phyloP scores from a whole-genome alignment of 129 eudicot genomes.

The Tanacetum coccineum region DNA sequence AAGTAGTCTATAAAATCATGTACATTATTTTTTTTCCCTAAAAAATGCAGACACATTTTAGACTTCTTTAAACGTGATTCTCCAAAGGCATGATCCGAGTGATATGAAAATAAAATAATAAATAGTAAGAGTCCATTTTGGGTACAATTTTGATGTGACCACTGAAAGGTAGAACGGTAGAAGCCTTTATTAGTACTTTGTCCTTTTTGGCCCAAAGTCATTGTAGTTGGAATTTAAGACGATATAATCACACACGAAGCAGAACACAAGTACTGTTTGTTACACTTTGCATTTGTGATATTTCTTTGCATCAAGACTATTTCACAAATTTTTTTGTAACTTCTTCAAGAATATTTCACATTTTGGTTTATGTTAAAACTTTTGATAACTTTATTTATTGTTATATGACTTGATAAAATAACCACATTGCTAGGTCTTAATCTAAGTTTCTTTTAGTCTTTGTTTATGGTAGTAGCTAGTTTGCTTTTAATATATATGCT shows the following conservation, averaged over 20 bases:
- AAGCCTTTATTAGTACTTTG: constrained; percentile 1
- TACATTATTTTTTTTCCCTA: no score
- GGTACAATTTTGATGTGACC: neutral
- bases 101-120: neutral
- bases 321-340: no score
- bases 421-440: no score
- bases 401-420: neutral
- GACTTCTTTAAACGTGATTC: no score
- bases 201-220: constrained; percentile 1
- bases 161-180: constrained; percentile 1
- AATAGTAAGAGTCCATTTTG: neutral
- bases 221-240: neutral
- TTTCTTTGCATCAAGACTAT: neutral
- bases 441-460: neutral
- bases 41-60: no score
- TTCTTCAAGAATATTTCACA: no score
- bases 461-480: neutral
- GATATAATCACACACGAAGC: neutral
- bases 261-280: constrained; percentile 22
- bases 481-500: neutral
- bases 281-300: constrained; percentile 7
- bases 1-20: no score
- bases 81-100: neutral
- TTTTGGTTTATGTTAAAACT: no score
- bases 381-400: neutral